Percentiles rank a stretch among this genome's conserved stretches.
phyloP scores from a whole-genome alignment of 2,329 filamentous ascomycete species.

The Cladosporium cucumerinum region DNA sequence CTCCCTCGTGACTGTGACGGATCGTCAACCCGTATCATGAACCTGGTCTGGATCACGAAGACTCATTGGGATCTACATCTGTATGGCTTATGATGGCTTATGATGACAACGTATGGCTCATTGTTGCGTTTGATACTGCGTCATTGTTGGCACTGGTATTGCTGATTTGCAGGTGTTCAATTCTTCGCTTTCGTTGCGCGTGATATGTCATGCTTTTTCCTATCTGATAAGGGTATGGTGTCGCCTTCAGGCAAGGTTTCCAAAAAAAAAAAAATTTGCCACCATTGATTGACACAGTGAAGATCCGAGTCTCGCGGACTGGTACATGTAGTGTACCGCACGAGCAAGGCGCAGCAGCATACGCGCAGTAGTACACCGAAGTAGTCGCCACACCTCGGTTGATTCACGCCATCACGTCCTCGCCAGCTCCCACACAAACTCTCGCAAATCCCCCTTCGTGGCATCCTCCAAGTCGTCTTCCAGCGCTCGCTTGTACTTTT shows the following conservation, averaged over 20 bases:
- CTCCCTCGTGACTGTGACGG: neutral
- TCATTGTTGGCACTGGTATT: neutral
- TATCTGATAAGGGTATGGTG: neutral
- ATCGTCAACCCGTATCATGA: neutral
- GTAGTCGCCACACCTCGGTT: neutral
- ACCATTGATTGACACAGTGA: neutral
- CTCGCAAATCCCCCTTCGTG: slow-evolving; percentile 63
- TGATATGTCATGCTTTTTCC: neutral
- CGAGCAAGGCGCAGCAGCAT: neutral
- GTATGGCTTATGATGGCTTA: neutral
- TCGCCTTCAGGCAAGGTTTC: neutral
- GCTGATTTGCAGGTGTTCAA: neutral
- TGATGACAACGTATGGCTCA: neutral
- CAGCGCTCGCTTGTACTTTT: slow-evolving; percentile 71
- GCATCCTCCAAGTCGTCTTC: slow-evolving; percentile 76
- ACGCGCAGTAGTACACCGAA: neutral
- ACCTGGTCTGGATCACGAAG: neutral
- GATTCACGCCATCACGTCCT: neutral
- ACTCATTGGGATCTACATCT: neutral
- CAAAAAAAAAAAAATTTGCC: no score
- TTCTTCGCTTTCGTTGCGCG: neutral
- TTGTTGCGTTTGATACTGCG: neutral
- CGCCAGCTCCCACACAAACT: slow-evolving; percentile 34
- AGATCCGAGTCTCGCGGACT: neutral
- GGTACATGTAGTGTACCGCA: neutral